Conservation (phyloP, 371 early-diverging fungal species). For the Mortierella sp. region DNA sequence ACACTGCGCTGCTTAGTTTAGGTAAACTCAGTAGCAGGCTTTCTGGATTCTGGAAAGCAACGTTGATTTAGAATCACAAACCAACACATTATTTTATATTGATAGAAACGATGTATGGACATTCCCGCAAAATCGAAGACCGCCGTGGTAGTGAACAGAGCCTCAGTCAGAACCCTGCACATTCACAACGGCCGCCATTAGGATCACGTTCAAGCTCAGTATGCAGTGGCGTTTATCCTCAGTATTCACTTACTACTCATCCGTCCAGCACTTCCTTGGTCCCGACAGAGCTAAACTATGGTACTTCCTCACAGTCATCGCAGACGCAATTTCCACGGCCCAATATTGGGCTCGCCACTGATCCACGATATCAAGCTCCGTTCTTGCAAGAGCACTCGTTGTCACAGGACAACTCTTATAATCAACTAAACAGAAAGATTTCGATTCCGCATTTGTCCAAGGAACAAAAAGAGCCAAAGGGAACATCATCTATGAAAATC, state of each 20-base stretch:
- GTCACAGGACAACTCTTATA: conserved; percentile 23
- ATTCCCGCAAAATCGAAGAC: conserved; percentile 25
- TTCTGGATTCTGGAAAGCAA: neutral
- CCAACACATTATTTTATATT: neutral
- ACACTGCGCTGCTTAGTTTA: conserved; percentile 39
- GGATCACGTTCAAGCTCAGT: conserved; percentile 51
- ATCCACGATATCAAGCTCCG: conserved; percentile 28
- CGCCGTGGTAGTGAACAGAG: conserved; percentile 45
- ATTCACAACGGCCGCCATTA: conserved; percentile 26
- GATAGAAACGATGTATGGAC: conserved; percentile 36
- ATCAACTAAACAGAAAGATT: conserved; percentile 24
- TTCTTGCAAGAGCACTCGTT: conserved; percentile 31
- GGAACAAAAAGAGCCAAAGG: conserved; percentile 17
- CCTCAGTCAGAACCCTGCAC: conserved; percentile 16
- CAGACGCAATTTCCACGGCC: conserved; percentile 8
- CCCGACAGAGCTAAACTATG: conserved; percentile 20
- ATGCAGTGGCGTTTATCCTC: conserved; percentile 28
- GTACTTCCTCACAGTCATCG: conserved; percentile 19
- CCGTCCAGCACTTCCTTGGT: conserved; percentile 29
- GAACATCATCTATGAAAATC: conserved; percentile 4
- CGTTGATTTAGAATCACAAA: too few relatives aligned
- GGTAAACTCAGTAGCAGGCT: conserved; percentile 17
- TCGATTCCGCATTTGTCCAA: conserved; percentile 16
- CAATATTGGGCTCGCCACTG: conserved; percentile 2
- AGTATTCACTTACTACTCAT: conserved; percentile 16